phyloP scores from a whole-genome alignment of 345 rosid species.

The Dimocarpus longan region DNA sequence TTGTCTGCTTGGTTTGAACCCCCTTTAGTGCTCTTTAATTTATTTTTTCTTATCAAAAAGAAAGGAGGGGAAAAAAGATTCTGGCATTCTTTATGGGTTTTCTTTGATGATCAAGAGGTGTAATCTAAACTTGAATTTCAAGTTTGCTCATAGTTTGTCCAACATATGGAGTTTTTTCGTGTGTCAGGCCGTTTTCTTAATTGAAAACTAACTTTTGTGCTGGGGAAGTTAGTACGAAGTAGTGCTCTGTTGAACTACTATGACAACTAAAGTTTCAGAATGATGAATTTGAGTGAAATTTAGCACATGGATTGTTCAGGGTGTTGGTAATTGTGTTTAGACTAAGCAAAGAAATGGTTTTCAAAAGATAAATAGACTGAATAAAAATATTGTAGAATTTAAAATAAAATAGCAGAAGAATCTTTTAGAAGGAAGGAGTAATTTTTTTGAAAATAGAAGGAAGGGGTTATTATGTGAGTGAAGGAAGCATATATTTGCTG shows the following conservation, averaged over 20 bases:
- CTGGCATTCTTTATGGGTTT: not conserved
- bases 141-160: not conserved
- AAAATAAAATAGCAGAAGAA: not conserved
- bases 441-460: too few species aligned
- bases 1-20: not conserved
- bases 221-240: not conserved
- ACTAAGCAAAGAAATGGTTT: not conserved
- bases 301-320: not conserved
- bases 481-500: not conserved
- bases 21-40: not conserved
- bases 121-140: not conserved
- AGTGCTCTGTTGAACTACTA: not conserved
- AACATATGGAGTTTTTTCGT: not conserved
- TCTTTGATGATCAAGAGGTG: not conserved
- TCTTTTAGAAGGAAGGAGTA: not conserved
- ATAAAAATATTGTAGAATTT: not conserved
- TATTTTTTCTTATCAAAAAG: not conserved
- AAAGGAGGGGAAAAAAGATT: not conserved
- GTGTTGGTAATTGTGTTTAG: conserved; percentile 2
- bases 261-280: not conserved
- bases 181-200: not conserved
- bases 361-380: not conserved
- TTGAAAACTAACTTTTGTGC: not conserved
- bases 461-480: not conserved
- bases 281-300: not conserved